These are phyloP conservation scores for Tetracentron sinense DNA, from an alignment of 164 flowering plant genomes.

Conservation along the genomic window DNA sequence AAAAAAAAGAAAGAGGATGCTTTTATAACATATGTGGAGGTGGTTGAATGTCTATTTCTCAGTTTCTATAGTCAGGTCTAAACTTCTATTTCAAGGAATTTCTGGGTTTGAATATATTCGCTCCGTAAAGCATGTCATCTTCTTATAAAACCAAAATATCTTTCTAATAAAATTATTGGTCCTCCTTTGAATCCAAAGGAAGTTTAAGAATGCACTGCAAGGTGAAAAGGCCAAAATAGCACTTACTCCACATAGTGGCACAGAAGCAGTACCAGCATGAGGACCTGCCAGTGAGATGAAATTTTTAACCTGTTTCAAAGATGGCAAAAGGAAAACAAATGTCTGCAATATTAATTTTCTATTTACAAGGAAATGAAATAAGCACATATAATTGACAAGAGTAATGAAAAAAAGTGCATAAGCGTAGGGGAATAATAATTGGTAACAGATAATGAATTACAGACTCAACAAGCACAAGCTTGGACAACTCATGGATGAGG, in stretches of 20 bases:
- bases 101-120: neutral
- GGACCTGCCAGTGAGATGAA: conserved; percentile 86
- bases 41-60: neutral
- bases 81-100: neutral
- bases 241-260: conserved; percentile 96
- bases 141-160: neutral
- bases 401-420: neutral
- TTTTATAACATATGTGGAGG: too few relatives aligned
- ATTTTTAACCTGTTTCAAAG: conserved; percentile 65
- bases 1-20: too few relatives aligned
- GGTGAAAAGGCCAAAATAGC: conserved; percentile 1
- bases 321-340: conserved; percentile 9
- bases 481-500: neutral
- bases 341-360: neutral
- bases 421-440: neutral
- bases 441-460: neutral
- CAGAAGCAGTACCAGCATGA: conserved; percentile 98
- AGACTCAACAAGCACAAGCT: too few relatives aligned
- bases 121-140: neutral
- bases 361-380: neutral
- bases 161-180: too few relatives aligned
- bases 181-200: neutral
- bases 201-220: neutral
- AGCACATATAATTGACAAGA: neutral
- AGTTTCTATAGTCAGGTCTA: too few relatives aligned